Base-by-base conservation (phyloP, 2,329 filamentous ascomycete genomes). In the Coniochaeta sp. region DNA sequence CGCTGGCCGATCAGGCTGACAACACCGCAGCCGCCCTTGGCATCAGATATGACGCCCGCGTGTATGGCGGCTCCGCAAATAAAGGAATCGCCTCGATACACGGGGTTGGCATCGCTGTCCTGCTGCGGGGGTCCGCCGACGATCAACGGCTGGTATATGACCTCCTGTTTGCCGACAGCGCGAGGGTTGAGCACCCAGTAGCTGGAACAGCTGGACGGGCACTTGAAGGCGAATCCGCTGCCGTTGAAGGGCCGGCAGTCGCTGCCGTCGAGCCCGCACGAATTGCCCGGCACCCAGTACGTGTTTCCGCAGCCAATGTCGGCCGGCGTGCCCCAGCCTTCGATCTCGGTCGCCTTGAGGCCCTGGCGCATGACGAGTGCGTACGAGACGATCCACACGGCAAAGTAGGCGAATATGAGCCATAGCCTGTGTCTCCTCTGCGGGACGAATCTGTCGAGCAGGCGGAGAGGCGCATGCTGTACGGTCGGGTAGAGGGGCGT, bases 31-130 rank as follows among this genome's bases (percentile, higher is more conserved):
- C 90, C 90, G 36, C 90, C 90, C 36, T 79, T 77, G 0, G 77
- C 74, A 65, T 90, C 82, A 58, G 80, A 81, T 64, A 91, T 82
- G 62, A 89, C 81, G 9, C 89, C 89, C 1, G 88, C 84, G 69
- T 93, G 90, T 59, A 92, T 89, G 19, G 89, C 90, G 4, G 89
- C 83, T 62, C 84, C 84, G 68, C 90, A 93, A 60, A 93, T 84
- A 72, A 90, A 91, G 22, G 89, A 91, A 74, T 93, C 90, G 19
- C 89, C 91, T 19, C 95, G 89, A 72, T 98, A 98, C 24, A 89
- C 78, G 0, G 88, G 81, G 34, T 72, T 63, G 3, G 71, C 68
- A 19, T 74, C 70, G 32, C 69, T 72, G 6, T 68, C 66, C 30
- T 79, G 74, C 56, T 74, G 73, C 5, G 77, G 72, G 0, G 84